A percentile compares a stretch with the other conserved stretches of the same genome.
These are phyloP conservation scores for Plasmodium knowlesi DNA, from an alignment of 169 alveolate genomes.

Conservation along the genomic window DNA sequence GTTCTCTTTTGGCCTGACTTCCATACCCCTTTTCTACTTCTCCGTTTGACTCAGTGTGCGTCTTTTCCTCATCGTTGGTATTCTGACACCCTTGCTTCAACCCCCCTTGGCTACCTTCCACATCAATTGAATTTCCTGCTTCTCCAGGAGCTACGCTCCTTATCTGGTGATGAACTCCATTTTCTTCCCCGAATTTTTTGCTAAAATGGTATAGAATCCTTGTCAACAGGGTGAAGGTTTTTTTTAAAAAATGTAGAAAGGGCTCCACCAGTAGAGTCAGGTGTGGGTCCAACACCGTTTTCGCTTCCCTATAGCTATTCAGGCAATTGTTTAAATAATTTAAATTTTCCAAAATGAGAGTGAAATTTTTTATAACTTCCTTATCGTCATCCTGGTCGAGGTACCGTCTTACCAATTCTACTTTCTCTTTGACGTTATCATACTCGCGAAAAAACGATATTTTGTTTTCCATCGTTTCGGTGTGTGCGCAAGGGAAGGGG, in stretches of 20 bases:
- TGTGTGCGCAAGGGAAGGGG: background rate
- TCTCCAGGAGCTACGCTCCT: background rate
- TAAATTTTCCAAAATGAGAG: constrained; percentile 28
- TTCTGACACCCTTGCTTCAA: background rate
- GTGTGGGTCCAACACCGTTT: constrained; percentile 45
- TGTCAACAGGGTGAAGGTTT: background rate
- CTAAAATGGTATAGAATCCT: constrained; percentile 8
- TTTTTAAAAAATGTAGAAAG: constrained; percentile 35
- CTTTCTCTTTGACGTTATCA: constrained; percentile 24
- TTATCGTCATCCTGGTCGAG: constrained; percentile 33
- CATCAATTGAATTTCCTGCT: background rate
- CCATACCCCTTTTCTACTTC: background rate
- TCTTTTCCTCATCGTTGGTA: background rate
- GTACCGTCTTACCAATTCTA: background rate
- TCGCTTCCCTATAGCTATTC: constrained; percentile 69
- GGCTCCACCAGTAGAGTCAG: constrained; percentile 24
- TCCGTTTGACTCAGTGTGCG: background rate
- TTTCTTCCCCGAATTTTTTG: background rate
- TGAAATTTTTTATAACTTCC: constrained; percentile 18
- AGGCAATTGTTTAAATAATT: constrained; percentile 46
- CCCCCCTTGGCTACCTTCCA: background rate
- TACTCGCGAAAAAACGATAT: constrained; percentile 44
- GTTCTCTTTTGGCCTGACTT: too few relatives aligned
- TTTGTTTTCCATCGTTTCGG: constrained; percentile 41
- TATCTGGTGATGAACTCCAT: background rate